These are phyloP conservation scores for Macrolepiota fuliginosa DNA, from an alignment of 768 basidiomycete genomes.

Conservation along the genomic window DNA sequence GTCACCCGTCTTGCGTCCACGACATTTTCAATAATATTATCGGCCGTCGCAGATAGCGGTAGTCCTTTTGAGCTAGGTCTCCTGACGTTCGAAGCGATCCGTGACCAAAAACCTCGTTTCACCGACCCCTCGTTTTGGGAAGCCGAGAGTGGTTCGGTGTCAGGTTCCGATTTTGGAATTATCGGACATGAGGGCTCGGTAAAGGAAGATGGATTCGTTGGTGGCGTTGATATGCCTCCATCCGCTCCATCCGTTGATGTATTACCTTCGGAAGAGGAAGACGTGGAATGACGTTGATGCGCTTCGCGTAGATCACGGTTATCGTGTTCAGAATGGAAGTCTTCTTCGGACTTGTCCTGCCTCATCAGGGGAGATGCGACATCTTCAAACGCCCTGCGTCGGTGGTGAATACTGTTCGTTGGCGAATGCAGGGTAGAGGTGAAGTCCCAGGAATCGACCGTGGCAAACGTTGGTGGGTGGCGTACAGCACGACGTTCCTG, in stretches of 20 bases:
- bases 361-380: neutral
- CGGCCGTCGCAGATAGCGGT: neutral
- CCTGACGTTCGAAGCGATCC: neutral
- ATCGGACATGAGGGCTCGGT: neutral
- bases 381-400: conserved; percentile 20
- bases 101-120: conserved; percentile 6
- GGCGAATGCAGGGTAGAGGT: conserved; percentile 43
- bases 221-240: neutral
- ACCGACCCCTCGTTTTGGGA: neutral
- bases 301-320: neutral
- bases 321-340: neutral
- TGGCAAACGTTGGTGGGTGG: conserved; percentile 34
- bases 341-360: neutral
- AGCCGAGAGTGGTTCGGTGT: neutral
- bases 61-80: neutral
- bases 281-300: neutral
- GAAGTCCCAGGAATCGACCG: conserved; percentile 85
- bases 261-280: conserved; percentile 2
- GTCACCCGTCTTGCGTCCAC: neutral
- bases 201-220: neutral
- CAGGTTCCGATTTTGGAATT: neutral
- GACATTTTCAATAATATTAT: neutral
- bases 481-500: conserved; percentile 63
- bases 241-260: neutral
- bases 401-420: conserved; percentile 25